A percentile compares a stretch with the other conserved stretches of the same genome.
Evolutionary conservation across 2,329 filamentous ascomycete species (phyloP).

Genomic region (Nemania diffusa): DNA sequence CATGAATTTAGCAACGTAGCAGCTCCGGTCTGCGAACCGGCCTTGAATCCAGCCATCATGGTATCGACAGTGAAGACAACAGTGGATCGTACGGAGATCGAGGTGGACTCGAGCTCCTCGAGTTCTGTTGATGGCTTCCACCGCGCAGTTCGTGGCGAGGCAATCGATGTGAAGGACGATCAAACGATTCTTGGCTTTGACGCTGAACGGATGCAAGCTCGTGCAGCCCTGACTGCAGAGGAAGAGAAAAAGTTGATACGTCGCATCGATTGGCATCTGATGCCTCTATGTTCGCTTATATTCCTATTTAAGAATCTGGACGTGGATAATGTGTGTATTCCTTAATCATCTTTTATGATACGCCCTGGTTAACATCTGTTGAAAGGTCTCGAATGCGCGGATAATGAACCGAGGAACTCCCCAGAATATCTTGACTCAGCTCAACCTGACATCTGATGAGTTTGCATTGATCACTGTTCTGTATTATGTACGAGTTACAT

Average conservation of each 20-base stretch:
- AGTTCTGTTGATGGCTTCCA: constrained; percentile 35
- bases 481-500: constrained; percentile 52
- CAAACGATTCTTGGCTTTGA: constrained; percentile 47
- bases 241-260: constrained; percentile 59
- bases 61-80: neutral
- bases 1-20: neutral
- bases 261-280: constrained; percentile 56
- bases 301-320: constrained; percentile 57
- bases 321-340: constrained; percentile 48
- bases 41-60: constrained; percentile 7
- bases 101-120: constrained; percentile 33
- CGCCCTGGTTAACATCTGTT: neutral
- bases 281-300: constrained; percentile 54
- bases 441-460: constrained; percentile 53
- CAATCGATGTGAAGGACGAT: constrained; percentile 32
- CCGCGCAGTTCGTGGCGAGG: constrained; percentile 36
- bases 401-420: constrained; percentile 57
- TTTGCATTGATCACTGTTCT: constrained; percentile 54
- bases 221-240: constrained; percentile 49
- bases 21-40: neutral
- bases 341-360: neutral
- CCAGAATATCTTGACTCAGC: constrained; percentile 55
- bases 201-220: constrained; percentile 45
- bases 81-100: constrained; percentile 21
- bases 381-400: constrained; percentile 53